phyloP scores from a whole-genome alignment of 768 basidiomycete species.

The Harrya chromipes region DNA sequence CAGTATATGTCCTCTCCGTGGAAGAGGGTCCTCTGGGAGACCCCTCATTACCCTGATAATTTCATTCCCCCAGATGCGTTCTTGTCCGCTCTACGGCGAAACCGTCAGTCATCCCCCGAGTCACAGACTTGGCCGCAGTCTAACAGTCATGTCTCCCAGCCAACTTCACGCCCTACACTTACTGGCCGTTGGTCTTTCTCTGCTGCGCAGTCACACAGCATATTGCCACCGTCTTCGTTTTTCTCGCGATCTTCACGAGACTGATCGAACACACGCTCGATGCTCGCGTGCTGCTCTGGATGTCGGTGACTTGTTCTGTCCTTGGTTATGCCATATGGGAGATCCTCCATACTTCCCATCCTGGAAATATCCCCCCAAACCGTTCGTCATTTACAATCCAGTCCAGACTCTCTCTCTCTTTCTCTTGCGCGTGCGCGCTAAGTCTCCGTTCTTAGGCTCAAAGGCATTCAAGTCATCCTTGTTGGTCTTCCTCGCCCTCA shows the following conservation, averaged over 20 bases:
- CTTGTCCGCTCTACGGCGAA: slow-evolving; percentile 71
- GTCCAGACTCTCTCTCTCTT: neutral
- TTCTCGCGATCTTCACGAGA: slow-evolving; percentile 75
- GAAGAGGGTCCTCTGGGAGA: slow-evolving; percentile 80
- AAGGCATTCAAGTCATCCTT: slow-evolving; percentile 78
- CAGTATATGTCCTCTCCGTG: slow-evolving; percentile 37
- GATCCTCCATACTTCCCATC: slow-evolving; percentile 41
- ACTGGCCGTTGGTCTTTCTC: slow-evolving; percentile 66
- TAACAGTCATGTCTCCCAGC: slow-evolving; percentile 40
- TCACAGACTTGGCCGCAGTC: slow-evolving; percentile 3
- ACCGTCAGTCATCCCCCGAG: slow-evolving; percentile 51
- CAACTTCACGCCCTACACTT: slow-evolving; percentile 77
- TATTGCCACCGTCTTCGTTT: slow-evolving; percentile 73
- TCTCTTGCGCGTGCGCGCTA: slow-evolving; percentile 5
- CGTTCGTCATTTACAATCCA: slow-evolving; percentile 22
- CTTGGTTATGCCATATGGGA: slow-evolving; percentile 65
- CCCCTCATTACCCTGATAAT: slow-evolving; percentile 77
- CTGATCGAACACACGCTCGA: slow-evolving; percentile 64
- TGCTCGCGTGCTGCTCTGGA: slow-evolving; percentile 64
- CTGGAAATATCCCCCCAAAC: slow-evolving; percentile 18
- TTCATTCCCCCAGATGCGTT: slow-evolving; percentile 75
- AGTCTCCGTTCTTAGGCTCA: slow-evolving; percentile 44
- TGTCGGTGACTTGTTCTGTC: slow-evolving; percentile 58
- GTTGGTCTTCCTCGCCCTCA: slow-evolving; percentile 82
- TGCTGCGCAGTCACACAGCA: slow-evolving; percentile 84